These are phyloP conservation scores for Nannochloropsis granulata DNA, from an alignment of 108 stramenopile species.

Conservation along the genomic window DNA sequence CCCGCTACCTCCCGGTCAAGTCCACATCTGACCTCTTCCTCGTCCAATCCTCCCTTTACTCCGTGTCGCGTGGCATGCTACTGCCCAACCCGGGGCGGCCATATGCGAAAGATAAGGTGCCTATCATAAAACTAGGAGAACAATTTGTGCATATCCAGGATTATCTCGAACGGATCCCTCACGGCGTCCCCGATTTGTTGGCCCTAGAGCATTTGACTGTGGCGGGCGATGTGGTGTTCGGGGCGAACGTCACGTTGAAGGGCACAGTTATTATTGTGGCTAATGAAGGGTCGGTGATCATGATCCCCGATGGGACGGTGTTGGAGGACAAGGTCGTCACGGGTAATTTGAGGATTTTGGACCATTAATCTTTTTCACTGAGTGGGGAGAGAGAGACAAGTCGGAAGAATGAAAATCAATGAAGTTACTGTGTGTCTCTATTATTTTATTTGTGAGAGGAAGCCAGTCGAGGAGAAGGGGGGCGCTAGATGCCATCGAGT, in stretches of 20 bases:
- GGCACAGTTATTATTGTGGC: slow-evolving; percentile 50
- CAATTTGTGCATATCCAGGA: slow-evolving; percentile 35
- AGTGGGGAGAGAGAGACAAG: no score
- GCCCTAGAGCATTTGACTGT: slow-evolving; percentile 46
- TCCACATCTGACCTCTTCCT: slow-evolving; percentile 36
- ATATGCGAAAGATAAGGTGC: slow-evolving; percentile 10
- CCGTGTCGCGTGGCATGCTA: slow-evolving; percentile 22
- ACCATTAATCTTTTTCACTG: slow-evolving; percentile 20
- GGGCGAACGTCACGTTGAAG: slow-evolving; percentile 36
- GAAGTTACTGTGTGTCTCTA: no score
- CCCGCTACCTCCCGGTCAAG: slow-evolving; percentile 23
- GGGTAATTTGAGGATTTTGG: slow-evolving; percentile 43
- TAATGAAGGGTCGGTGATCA: slow-evolving; percentile 41
- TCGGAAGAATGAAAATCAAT: no score
- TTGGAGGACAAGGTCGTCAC: slow-evolving; percentile 44
- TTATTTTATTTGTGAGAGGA: no score
- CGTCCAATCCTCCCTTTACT: slow-evolving; percentile 36
- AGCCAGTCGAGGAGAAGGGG: no score
- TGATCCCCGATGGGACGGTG: slow-evolving; percentile 42
- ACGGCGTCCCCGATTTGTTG: slow-evolving; percentile 40
- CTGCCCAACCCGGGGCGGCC: slow-evolving; percentile 26
- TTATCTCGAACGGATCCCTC: slow-evolving; percentile 28
- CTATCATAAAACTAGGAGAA: slow-evolving; percentile 41
- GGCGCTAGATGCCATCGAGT: no score
- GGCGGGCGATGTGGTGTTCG: slow-evolving; percentile 39